Conservation (phyloP, 495 filamentous ascomycete species). For the Terfezia claveryi region DNA sequence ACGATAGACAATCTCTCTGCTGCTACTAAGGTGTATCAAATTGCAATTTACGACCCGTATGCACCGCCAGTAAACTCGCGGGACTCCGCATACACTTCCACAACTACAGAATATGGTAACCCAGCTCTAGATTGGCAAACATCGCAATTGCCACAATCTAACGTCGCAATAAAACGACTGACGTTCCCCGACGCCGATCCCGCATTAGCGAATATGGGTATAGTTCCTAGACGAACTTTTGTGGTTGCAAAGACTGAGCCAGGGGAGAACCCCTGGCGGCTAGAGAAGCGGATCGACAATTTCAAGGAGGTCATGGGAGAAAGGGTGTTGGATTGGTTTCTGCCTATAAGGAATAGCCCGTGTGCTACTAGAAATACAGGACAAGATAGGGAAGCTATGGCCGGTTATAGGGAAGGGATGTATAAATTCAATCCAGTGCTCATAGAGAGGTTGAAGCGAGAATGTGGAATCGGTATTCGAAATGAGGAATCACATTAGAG, state of each 20-base stretch:
- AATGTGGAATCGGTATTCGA: slow-evolving; percentile 10
- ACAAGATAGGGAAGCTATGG: slow-evolving; percentile 31
- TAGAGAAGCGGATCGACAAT: slow-evolving; percentile 39
- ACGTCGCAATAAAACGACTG: not conserved
- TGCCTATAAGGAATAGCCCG: slow-evolving; percentile 46
- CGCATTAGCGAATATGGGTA: slow-evolving; percentile 16
- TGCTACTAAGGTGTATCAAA: slow-evolving; percentile 38
- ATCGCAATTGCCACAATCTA: not conserved
- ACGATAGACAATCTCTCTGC: slow-evolving; percentile 58
- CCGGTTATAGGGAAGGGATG: slow-evolving; percentile 26
- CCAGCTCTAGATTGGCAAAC: not conserved
- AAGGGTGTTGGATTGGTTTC: slow-evolving; percentile 45
- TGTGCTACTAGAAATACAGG: slow-evolving; percentile 30
- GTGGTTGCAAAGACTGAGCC: slow-evolving; percentile 49
- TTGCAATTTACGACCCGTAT: slow-evolving; percentile 54
- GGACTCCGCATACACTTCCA: not conserved
- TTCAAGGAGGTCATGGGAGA: slow-evolving; percentile 55
- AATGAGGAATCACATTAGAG: not conserved
- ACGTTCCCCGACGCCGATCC: not conserved
- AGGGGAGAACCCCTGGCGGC: slow-evolving; percentile 62
- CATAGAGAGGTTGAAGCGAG: slow-evolving; percentile 11
- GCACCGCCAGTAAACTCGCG: slow-evolving; percentile 18
- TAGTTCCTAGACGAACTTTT: slow-evolving; percentile 35
- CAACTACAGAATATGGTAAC: not conserved
- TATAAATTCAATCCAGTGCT: slow-evolving; percentile 14